Evolutionary conservation across 2,329 filamentous ascomycete species (phyloP).

Genomic region (Paecilomyces formosus): DNA sequence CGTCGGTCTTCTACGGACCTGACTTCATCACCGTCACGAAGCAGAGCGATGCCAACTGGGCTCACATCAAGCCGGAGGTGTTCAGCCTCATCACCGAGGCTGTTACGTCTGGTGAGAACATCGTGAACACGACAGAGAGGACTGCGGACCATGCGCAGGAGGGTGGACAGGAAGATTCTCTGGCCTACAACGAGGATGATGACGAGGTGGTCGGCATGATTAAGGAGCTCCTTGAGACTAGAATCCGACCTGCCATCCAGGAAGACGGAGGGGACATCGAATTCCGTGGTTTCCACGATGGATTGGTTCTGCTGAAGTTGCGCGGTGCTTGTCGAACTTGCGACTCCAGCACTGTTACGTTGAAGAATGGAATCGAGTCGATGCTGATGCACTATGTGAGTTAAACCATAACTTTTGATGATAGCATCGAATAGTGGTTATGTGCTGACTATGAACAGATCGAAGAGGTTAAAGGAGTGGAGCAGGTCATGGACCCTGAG

Average conservation of each 20-base stretch:
- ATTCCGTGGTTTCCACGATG: conserved; percentile 80
- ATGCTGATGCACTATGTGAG: conserved; percentile 96
- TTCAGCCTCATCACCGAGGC: conserved; percentile 93
- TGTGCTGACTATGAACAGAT: conserved; percentile 52
- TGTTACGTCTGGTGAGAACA: conserved; percentile 71
- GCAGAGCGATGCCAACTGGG: conserved; percentile 79
- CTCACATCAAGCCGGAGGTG: conserved; percentile 88
- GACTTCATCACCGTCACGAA: conserved; percentile 99
- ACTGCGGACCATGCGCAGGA: conserved; percentile 47
- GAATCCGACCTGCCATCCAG: conserved; percentile 91
- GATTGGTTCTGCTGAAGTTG: conserved; percentile 77
- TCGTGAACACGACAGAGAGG: conserved; percentile 66
- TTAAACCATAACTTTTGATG: conserved; percentile 16
- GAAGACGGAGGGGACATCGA: conserved; percentile 98
- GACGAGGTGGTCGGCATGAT: conserved; percentile 97
- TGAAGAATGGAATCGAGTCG: conserved; percentile 96
- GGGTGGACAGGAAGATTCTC: conserved; percentile 54
- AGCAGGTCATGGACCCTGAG: conserved; percentile 84
- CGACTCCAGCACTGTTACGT: conserved; percentile 90
- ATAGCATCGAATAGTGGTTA: neutral
- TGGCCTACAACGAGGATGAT: conserved; percentile 83
- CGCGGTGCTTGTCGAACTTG: conserved; percentile 91
- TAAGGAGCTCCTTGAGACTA: conserved; percentile 91
- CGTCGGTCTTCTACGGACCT: conserved; percentile 82
- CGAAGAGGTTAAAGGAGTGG: conserved; percentile 88